Base-by-base conservation (phyloP, 345 rosid genomes). In the Citrus sp. region DNA sequence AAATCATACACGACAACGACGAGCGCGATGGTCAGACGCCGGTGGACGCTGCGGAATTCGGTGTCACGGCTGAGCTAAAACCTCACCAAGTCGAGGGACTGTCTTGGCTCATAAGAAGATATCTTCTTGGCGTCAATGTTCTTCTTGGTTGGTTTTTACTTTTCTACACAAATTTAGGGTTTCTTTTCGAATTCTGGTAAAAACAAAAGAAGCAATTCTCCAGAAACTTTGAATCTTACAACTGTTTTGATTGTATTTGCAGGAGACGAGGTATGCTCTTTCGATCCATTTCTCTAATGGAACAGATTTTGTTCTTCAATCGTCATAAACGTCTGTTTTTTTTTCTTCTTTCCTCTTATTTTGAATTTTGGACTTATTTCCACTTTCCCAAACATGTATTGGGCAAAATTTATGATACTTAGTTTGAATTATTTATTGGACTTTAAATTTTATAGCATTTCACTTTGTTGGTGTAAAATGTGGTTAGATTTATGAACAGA, bases 71-170 rank as follows among this genome's bases (percentile, higher is more conserved):
- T 49, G 84, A 84, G 51, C 84, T 90, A 70, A 91, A 94, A 76
- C 94, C 90, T 80, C 89, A 92, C 88, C 98, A 94, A 86, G 82
- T 85, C 49, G 93, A 91, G 74, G 98, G 97, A 68, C 77, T 94
- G 73, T 81, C 89, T 8, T 91, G 97, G 98, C 94, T 94, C 73
- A 86, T 94, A 66, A 84, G 89, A 78, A 86, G 86, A 79, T 91
- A 87, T 77, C 77, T 67, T 56, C 89, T 88, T 68, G 97, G 98
- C 79, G 94, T 92, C 89, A 91, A 92, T 56, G 97, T 89, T 38
- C 60, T 92, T 80, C 90, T 94, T 54, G 97, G 97, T 90, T 74
- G 4, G 58, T 21, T 24, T 65, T 72, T 62, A 9, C 2, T 22
- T 28, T 69, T 59, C 14, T 58, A 65, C 21, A 32, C 12, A 67